phyloP scores from a whole-genome alignment of 2,329 filamentous ascomycete genomes.

The Cercospora brassicicola region DNA sequence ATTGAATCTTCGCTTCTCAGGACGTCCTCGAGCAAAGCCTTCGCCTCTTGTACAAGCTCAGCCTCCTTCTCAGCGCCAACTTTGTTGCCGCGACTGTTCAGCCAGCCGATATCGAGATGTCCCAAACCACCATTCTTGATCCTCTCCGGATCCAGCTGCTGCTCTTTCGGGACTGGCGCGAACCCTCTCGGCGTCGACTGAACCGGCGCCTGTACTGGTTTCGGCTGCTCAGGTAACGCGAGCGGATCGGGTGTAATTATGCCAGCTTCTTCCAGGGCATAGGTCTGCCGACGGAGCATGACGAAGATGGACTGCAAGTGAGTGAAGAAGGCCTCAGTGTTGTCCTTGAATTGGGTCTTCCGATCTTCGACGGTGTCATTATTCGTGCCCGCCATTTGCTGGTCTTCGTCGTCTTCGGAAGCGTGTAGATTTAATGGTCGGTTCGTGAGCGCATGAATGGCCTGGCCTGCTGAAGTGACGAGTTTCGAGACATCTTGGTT shows the following conservation, averaged over 20 bases:
- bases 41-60: constrained; percentile 70
- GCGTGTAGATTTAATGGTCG: constrained; percentile 39
- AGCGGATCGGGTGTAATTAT: constrained; percentile 58
- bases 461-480: constrained; percentile 60
- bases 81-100: constrained; percentile 81
- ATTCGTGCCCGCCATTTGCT: constrained; percentile 41
- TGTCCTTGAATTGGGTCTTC: constrained; percentile 59
- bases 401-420: constrained; percentile 25
- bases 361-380: constrained; percentile 55
- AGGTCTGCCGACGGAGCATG: constrained; percentile 70
- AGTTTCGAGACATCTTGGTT: constrained; percentile 62
- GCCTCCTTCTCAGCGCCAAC: constrained; percentile 81
- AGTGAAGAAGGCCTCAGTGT: constrained; percentile 63
- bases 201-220: constrained; percentile 8
- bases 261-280: constrained; percentile 76
- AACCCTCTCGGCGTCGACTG: constrained; percentile 9
- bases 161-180: constrained; percentile 15
- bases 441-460: constrained; percentile 64
- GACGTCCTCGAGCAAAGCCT: constrained; percentile 52
- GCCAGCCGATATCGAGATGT: constrained; percentile 77
- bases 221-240: constrained; percentile 10
- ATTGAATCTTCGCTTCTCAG: not conserved
- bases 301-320: constrained; percentile 74
- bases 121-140: constrained; percentile 51
- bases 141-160: constrained; percentile 28